These are phyloP conservation scores for Schizosaccharomyces japonicus DNA, from an alignment of 805 yeast genomes.

Conservation along the genomic window DNA sequence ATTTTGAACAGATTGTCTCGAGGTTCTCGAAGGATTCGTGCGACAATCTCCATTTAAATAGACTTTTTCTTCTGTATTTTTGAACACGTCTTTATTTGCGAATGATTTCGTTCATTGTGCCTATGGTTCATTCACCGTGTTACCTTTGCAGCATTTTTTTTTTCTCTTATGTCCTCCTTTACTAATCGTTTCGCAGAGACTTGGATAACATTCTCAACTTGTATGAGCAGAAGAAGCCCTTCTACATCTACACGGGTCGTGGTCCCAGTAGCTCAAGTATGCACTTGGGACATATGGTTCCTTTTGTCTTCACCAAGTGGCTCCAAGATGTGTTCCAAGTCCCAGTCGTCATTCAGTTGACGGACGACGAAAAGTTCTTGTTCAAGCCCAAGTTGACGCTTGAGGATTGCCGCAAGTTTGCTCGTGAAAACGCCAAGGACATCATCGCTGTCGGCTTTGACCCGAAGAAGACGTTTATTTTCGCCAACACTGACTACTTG, in stretches of 20 bases:
- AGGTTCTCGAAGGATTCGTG: too few relatives aligned
- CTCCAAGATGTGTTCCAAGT: slow-evolving; percentile 92
- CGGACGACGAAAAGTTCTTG: slow-evolving; percentile 84
- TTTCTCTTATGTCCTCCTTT: background rate
- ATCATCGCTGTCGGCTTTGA: slow-evolving; percentile 86
- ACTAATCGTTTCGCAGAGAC: slow-evolving; percentile 12
- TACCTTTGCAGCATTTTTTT: too few relatives aligned
- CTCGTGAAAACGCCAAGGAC: slow-evolving; percentile 70
- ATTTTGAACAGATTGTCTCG: too few relatives aligned
- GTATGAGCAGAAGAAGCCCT: slow-evolving; percentile 85
- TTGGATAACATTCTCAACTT: slow-evolving; percentile 46
- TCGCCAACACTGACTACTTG: slow-evolving; percentile 82
- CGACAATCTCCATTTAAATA: too few relatives aligned
- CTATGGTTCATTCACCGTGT: too few relatives aligned
- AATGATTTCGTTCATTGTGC: too few relatives aligned
- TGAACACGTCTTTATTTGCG: too few relatives aligned
- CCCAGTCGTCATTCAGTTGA: slow-evolving; percentile 64
- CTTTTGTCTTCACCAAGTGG: slow-evolving; percentile 62
- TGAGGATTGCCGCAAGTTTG: slow-evolving; percentile 61
- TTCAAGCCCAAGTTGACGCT: slow-evolving; percentile 79
- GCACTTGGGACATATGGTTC: slow-evolving; percentile 94
- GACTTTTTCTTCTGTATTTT: too few relatives aligned
- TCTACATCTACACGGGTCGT: slow-evolving; percentile 87
- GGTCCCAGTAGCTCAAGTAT: slow-evolving; percentile 87
- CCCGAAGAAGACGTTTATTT: slow-evolving; percentile 81